Evolutionary conservation across 2,329 filamentous ascomycete genomes (phyloP).

Genomic region (Beauveria bassiana): DNA sequence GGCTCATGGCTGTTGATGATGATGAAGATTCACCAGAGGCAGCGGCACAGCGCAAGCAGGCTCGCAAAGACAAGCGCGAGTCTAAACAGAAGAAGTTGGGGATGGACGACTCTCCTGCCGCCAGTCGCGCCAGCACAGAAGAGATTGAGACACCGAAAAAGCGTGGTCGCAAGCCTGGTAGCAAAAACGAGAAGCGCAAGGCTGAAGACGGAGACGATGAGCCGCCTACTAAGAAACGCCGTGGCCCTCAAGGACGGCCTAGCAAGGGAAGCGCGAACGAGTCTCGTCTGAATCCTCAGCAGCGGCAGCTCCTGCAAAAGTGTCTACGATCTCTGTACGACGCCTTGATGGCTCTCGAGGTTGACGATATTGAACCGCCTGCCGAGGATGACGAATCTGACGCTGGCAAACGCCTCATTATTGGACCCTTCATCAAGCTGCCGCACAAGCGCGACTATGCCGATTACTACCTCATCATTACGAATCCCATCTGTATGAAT

Average conservation of each 20-base stretch:
- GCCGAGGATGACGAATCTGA: constrained; percentile 51
- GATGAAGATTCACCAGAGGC: constrained; percentile 92
- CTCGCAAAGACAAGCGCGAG: constrained; percentile 71
- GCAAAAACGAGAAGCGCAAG: constrained; percentile 79
- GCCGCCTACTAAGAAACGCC: constrained; percentile 70
- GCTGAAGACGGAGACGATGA: constrained; percentile 71
- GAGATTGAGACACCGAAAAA: constrained; percentile 71
- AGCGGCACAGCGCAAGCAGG: constrained; percentile 83
- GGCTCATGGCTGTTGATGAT: constrained; percentile 95
- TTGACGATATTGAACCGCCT: constrained; percentile 57
- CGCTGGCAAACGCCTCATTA: constrained; percentile 66
- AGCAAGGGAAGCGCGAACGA: constrained; percentile 44
- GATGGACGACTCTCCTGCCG: constrained; percentile 63
- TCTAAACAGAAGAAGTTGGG: constrained; percentile 57
- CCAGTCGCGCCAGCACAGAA: constrained; percentile 78
- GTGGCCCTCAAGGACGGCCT: constrained; percentile 60
- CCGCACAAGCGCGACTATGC: constrained; percentile 84
- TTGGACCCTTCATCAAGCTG: constrained; percentile 87
- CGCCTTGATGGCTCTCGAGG: constrained; percentile 74
- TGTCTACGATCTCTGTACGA: constrained; percentile 74
- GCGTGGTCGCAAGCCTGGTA: constrained; percentile 72
- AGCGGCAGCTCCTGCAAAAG: constrained; percentile 71
- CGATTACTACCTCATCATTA: constrained; percentile 92
- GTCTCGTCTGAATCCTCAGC: constrained; percentile 52
- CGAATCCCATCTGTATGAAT: constrained; percentile 91